Percentiles rank a stretch among this genome's conserved stretches.
These are phyloP conservation scores for Lyophyllum atratum DNA, from an alignment of 768 basidiomycete genomes.

Conservation along the genomic window DNA sequence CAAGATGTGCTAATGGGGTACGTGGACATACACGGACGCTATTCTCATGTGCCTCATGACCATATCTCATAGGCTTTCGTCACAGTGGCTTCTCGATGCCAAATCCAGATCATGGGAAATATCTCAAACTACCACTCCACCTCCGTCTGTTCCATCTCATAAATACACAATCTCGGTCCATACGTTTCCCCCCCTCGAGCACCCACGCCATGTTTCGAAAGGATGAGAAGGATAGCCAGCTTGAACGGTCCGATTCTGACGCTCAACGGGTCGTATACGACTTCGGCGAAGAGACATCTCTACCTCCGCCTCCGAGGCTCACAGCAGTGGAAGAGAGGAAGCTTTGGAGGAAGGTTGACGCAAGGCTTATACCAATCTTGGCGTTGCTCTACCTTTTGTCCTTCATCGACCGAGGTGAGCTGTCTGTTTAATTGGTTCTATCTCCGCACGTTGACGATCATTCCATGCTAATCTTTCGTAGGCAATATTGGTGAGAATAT, in stretches of 20 bases:
- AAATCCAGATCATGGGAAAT: too few relatives aligned
- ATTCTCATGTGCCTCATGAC: too few relatives aligned
- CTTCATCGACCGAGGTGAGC: slow-evolving; percentile 63
- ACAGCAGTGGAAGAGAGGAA: slow-evolving; percentile 51
- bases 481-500: slow-evolving; percentile 58
- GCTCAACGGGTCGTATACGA: slow-evolving; percentile 26
- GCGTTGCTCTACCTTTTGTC: slow-evolving; percentile 62
- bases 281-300: slow-evolving; percentile 45
- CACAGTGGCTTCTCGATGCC: too few relatives aligned
- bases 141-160: too few relatives aligned
- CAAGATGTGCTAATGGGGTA: too few relatives aligned
- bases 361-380: slow-evolving; percentile 58
- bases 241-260: slow-evolving; percentile 18
- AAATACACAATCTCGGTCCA: too few relatives aligned
- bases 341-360: slow-evolving; percentile 61
- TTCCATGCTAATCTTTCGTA: slow-evolving; percentile 19
- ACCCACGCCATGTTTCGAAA: slow-evolving; percentile 15
- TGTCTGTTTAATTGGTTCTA: not conserved
- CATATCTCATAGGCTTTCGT: too few relatives aligned
- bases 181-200: not conserved
- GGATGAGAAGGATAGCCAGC: slow-evolving; percentile 7
- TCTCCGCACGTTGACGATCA: not conserved
- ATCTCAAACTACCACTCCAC: too few relatives aligned
- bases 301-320: slow-evolving; percentile 46
- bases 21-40: too few relatives aligned